These are phyloP conservation scores for Syzygium oleosum DNA, from an alignment of 345 rosid species.

Conservation along the genomic window DNA sequence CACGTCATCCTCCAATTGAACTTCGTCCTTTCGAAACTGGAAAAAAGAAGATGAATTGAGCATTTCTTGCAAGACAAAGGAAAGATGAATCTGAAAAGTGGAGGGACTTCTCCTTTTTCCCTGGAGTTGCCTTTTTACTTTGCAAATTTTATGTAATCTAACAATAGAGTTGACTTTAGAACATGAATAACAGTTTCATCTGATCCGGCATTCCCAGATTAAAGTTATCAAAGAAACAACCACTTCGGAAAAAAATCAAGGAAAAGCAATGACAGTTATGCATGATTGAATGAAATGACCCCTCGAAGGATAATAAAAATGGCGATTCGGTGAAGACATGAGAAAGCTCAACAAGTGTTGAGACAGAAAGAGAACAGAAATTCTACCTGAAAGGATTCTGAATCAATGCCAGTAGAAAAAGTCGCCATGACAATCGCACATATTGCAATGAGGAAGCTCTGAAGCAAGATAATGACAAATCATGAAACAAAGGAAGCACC, in stretches of 20 bases:
- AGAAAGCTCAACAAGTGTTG: neutral
- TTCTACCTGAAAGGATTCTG: conserved; percentile 70
- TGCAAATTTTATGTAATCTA: neutral
- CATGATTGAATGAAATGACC: neutral
- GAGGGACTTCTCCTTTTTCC: neutral
- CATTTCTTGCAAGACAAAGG: neutral
- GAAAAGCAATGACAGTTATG: neutral
- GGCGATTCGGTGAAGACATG: neutral
- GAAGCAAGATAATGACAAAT: neutral
- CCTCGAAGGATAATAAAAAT: neutral
- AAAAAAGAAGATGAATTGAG: neutral
- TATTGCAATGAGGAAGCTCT: conserved; percentile 82
- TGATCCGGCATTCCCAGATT: neutral
- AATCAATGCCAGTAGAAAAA: conserved; percentile 88
- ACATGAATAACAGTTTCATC: neutral
- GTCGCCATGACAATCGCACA: conserved; percentile 83
- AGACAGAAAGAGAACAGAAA: neutral
- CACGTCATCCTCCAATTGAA: conserved; percentile 47
- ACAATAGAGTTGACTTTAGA: neutral
- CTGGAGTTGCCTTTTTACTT: neutral
- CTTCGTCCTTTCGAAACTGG: conserved; percentile 59
- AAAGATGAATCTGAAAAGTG: neutral
- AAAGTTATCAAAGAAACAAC: neutral
- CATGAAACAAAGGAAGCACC: neutral
- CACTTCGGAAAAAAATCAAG: neutral